Base-by-base conservation (phyloP, 2,329 filamentous ascomycete species). In the Trichophyton verrucosum region DNA sequence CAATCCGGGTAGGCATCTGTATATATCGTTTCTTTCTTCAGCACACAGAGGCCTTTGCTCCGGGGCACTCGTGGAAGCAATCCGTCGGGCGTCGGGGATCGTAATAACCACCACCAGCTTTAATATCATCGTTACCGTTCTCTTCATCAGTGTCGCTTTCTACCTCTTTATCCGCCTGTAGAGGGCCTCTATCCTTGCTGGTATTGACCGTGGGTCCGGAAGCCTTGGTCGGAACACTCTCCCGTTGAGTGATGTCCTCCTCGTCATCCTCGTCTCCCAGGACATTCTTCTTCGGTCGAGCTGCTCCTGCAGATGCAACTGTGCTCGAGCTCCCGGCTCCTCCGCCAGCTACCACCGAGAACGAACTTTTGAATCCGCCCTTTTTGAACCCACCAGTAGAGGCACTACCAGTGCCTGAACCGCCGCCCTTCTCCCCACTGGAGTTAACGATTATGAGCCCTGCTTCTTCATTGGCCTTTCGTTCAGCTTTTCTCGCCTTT, bases 361-460 rank as follows among this genome's bases (percentile, higher is more conserved):
- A 88, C 1, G 87, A 87, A 67, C 85, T 87, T 74, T 89, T 91
- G 73, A 91, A 91, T 0, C 88, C 89, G 1, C 86, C 86, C 70
- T 92, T 94, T 75, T 91, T 91, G 70, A 91, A 91, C 0, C 75
- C 74, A 20, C 71, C 71, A 15, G 68, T 68, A 7, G 65, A 65
- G 1, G 67, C 65, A 1, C 69, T 68, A 24, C 63, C 62, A 0
- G 83, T 68, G 30, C 63, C 62, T 0, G 83, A 81, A 0, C 76
- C 75, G n/a, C 67, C 63, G 15, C 65, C 63, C 24, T 61, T 65
- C 8, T 62, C 59, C 4, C 60, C 57, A 36, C 68, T 70, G 13
- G 72, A 70, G 64, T 71, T 72, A 53, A 75, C 68, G 3, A 73
- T 69, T 44, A 70, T 69, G 47, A 76, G 61, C 8, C 74, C 74